A percentile compares a stretch with the other conserved stretches of the same genome.
Evolutionary conservation across 2,329 filamentous ascomycete species (phyloP).

Genomic region (Alternaria alternata): DNA sequence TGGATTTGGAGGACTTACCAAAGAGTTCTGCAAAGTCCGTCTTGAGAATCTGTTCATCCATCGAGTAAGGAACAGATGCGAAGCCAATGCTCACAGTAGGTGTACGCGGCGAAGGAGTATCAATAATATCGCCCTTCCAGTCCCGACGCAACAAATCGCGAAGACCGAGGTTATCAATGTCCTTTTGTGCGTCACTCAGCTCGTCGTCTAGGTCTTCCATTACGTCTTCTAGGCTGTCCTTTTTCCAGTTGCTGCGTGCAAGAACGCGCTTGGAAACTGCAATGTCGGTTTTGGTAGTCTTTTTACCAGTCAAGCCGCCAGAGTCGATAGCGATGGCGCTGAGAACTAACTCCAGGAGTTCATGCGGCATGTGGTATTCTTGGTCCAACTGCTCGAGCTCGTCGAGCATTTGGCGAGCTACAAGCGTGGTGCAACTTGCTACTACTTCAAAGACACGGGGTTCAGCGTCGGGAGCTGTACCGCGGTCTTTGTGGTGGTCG

Average conservation of each 20-base stretch:
- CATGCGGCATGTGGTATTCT: slow-evolving; percentile 59
- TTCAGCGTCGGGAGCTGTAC: slow-evolving; percentile 52
- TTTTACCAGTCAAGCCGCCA: slow-evolving; percentile 47
- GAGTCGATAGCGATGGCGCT: slow-evolving; percentile 59
- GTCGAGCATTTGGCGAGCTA: slow-evolving; percentile 58
- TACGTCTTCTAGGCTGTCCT: slow-evolving; percentile 50
- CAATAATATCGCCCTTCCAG: slow-evolving; percentile 59
- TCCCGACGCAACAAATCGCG: slow-evolving; percentile 57
- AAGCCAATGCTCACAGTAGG: slow-evolving; percentile 59
- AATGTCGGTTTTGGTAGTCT: slow-evolving; percentile 52
- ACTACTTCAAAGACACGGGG: slow-evolving; percentile 57
- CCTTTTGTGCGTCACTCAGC: slow-evolving; percentile 54
- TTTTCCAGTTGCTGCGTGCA: slow-evolving; percentile 54
- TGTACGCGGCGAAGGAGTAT: slow-evolving; percentile 57
- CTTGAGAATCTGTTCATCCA: slow-evolving; percentile 57
- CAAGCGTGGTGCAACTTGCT: slow-evolving; percentile 57
- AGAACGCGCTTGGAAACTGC: slow-evolving; percentile 52
- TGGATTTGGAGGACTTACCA: slow-evolving; percentile 5
- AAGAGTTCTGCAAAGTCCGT: slow-evolving; percentile 59
- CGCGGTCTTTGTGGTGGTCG: slow-evolving; percentile 57
- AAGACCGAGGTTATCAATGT: slow-evolving; percentile 52
- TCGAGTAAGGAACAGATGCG: slow-evolving; percentile 56
- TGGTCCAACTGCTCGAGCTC: slow-evolving; percentile 54
- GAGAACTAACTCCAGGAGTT: slow-evolving; percentile 59
- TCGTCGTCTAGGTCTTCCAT: slow-evolving; percentile 55